phyloP scores from a whole-genome alignment of 192 early-diverging fungal species.

The Pecoramyces ruminantium region DNA sequence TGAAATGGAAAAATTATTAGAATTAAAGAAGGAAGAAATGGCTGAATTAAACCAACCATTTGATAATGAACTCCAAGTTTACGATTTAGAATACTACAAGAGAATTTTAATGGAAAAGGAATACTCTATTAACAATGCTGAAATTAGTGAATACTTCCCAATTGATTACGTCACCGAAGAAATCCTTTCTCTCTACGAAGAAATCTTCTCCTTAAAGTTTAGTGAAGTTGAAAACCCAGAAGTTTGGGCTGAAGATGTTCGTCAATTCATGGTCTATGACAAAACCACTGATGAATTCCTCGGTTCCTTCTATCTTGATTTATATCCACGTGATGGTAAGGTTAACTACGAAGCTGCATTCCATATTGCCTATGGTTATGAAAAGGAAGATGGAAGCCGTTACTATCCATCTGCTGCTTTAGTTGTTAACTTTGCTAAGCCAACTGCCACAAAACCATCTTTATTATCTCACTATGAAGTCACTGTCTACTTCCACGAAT shows the following conservation, averaged over 20 bases:
- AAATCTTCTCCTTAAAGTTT: conserved; percentile 51
- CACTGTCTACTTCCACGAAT: conserved; percentile 70
- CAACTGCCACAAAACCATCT: conserved; percentile 45
- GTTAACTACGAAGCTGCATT: conserved; percentile 62
- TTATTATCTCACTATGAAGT: conserved; percentile 65
- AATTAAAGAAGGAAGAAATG: conserved; percentile 40
- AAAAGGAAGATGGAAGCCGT: conserved; percentile 23
- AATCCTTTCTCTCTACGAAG: conserved; percentile 58
- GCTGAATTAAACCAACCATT: conserved; percentile 22
- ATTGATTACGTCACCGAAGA: conserved; percentile 41
- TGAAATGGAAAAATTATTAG: conserved; percentile 41
- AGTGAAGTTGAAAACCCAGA: conserved; percentile 38
- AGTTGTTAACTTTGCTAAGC: conserved; percentile 53
- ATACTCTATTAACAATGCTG: conserved; percentile 59
- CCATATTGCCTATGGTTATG: conserved; percentile 49
- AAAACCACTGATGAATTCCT: conserved; percentile 31
- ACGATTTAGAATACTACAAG: conserved; percentile 55
- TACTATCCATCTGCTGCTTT: conserved; percentile 50
- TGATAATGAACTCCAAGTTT: conserved; percentile 41
- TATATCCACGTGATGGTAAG: too few species aligned
- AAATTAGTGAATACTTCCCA: conserved; percentile 63
- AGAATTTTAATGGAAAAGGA: conserved; percentile 52
- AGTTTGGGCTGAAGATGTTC: conserved; percentile 77
- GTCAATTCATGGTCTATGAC: conserved; percentile 61
- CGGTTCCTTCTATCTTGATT: too few species aligned